Evolutionary conservation across 148 eudicot genomes (phyloP).

Genomic region (Tetragonia tetragonoides): DNA sequence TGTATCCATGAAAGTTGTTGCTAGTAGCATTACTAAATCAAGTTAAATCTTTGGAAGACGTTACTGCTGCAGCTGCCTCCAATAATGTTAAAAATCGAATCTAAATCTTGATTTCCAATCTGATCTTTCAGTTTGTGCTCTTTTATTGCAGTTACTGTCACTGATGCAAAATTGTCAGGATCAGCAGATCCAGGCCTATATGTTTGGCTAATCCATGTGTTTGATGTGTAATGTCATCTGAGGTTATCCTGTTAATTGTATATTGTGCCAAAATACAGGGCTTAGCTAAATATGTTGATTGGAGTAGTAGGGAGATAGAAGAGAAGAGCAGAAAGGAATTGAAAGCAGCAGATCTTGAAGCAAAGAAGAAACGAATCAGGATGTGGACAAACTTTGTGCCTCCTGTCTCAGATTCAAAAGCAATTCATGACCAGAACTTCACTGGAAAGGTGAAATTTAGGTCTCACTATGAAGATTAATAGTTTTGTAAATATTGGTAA

Average conservation of each 20-base stretch:
- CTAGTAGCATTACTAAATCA: neutral
- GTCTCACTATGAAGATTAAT: neutral
- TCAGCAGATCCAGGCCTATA: neutral
- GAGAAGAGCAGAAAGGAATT: conserved; percentile 57
- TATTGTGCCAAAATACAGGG: conserved; percentile 45
- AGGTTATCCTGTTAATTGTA: neutral
- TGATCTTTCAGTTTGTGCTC: neutral
- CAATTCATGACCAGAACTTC: conserved; percentile 90
- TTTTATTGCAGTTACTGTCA: neutral
- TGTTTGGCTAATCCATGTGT: neutral
- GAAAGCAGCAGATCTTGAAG: conserved; percentile 79
- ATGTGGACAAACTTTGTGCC: conserved; percentile 84
- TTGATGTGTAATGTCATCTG: neutral
- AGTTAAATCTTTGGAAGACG: neutral
- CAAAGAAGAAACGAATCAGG: conserved; percentile 70
- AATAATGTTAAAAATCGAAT: neutral
- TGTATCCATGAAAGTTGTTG: neutral
- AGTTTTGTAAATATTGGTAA: conserved; percentile 1
- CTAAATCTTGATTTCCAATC: neutral
- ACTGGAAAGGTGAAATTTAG: conserved; percentile 67
- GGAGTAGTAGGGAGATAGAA: conserved; percentile 92
- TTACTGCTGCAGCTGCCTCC: neutral
- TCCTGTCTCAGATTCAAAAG: conserved; percentile 79
- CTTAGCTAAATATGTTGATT: conserved; percentile 84
- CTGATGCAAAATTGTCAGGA: neutral